These are phyloP conservation scores for Paraglomus brasilianum DNA, from an alignment of 192 early-diverging fungal genomes.

Conservation along the genomic window DNA sequence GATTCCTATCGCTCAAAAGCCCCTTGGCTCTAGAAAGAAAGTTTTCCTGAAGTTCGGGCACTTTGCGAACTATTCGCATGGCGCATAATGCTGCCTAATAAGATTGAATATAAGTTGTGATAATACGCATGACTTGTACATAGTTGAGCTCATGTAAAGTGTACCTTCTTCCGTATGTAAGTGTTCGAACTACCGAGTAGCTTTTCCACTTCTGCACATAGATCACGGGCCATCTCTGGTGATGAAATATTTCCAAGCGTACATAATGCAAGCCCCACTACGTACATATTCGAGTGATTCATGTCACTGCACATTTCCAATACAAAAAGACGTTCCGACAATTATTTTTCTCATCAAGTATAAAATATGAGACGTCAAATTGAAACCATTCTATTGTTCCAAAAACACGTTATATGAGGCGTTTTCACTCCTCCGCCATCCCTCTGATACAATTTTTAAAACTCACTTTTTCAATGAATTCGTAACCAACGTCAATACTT, in stretches of 20 bases:
- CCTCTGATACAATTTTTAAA: too few relatives aligned
- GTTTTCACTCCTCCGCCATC: too few relatives aligned
- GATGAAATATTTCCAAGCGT: conserved; percentile 97
- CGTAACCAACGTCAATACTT: conserved; percentile 94
- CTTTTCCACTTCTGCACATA: conserved; percentile 92
- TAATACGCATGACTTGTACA: not conserved
- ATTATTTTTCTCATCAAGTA: conserved; percentile 28
- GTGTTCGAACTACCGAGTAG: conserved; percentile 86
- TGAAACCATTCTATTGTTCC: too few relatives aligned
- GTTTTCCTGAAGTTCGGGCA: conserved; percentile 88
- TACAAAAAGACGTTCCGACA: not conserved
- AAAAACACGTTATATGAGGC: too few relatives aligned
- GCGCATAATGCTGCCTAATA: conserved; percentile 87
- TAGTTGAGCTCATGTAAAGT: not conserved
- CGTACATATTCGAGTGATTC: conserved; percentile 93
- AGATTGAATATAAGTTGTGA: not conserved
- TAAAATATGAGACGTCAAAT: not conserved
- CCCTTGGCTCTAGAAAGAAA: conserved; percentile 73
- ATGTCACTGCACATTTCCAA: conserved; percentile 66
- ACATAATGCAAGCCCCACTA: conserved; percentile 95
- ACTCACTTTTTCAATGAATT: conserved; percentile 95
- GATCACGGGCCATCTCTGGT: conserved; percentile 90
- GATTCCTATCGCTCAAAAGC: conserved; percentile 88
- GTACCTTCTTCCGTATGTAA: conserved; percentile 95
- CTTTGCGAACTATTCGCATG: conserved; percentile 86